A percentile compares a stretch with the other conserved stretches of the same genome.
phyloP scores from a whole-genome alignment of 805 yeast genomes.

The Debaryomyces hansenii region DNA sequence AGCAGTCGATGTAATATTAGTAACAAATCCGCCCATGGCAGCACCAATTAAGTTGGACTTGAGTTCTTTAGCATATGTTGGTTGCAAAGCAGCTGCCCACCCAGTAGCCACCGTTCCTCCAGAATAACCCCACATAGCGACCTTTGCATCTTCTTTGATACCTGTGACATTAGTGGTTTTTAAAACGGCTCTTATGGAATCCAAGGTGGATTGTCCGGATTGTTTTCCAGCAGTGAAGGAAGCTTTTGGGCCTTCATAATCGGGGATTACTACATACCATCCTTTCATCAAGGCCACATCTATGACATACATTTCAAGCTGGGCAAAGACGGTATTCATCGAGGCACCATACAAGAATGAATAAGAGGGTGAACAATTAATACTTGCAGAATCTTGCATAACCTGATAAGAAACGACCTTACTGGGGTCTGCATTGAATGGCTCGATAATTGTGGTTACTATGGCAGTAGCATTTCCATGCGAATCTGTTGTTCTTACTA shows the following conservation, averaged over 20 bases:
- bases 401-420: slow-evolving; percentile 28
- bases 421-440: slow-evolving; percentile 25
- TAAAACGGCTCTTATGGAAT: slow-evolving; percentile 30
- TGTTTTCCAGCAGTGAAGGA: slow-evolving; percentile 33
- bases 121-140: slow-evolving; percentile 35
- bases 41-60: slow-evolving; percentile 24
- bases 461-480: slow-evolving; percentile 25
- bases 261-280: slow-evolving; percentile 33
- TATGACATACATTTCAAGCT: slow-evolving; percentile 17
- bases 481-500: slow-evolving; percentile 21
- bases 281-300: slow-evolving; percentile 26
- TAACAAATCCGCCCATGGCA: slow-evolving; percentile 37
- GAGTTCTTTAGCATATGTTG: slow-evolving; percentile 36
- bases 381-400: slow-evolving; percentile 27
- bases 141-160: slow-evolving; percentile 15
- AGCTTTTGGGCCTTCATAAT: slow-evolving; percentile 34
- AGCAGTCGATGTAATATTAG: slow-evolving; percentile 31
- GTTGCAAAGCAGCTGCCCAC: slow-evolving; percentile 40
- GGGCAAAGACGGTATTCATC: slow-evolving; percentile 8
- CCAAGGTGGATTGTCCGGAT: slow-evolving; percentile 30
- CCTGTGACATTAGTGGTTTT: slow-evolving; percentile 16
- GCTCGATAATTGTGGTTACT: slow-evolving; percentile 28
- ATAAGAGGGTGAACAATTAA: slow-evolving; percentile 29
- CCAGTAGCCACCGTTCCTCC: slow-evolving; percentile 41
- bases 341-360: slow-evolving; percentile 15